Evolutionary conservation across 75 land plant species (phyloP).

Genomic region (Selaginella tamariscina): DNA sequence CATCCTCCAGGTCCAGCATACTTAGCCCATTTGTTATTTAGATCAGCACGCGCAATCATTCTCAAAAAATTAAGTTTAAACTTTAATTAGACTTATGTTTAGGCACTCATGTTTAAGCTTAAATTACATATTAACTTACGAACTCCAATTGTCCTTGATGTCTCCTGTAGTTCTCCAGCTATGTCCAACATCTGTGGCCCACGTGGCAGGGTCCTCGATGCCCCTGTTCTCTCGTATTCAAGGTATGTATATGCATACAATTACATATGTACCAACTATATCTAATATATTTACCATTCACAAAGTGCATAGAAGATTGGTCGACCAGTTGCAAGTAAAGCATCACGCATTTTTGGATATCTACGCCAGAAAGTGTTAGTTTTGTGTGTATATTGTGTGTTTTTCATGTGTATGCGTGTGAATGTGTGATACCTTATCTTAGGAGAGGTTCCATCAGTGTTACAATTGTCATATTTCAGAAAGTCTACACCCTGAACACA

Average conservation of each 20-base stretch:
- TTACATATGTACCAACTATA: no score
- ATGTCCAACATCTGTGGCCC: slow-evolving; percentile 74
- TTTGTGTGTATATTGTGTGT: neutral
- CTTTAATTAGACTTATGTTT: no score
- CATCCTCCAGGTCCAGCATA: neutral
- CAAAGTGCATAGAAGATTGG: slow-evolving; percentile 79
- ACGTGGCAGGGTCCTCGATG: slow-evolving; percentile 67
- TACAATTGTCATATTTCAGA: slow-evolving; percentile 94
- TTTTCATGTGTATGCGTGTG: neutral
- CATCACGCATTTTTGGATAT: slow-evolving; percentile 81
- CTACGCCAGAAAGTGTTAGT: slow-evolving; percentile 25
- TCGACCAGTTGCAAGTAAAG: slow-evolving; percentile 66
- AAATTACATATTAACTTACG: neutral
- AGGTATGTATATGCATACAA: neutral
- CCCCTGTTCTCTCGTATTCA: slow-evolving; percentile 40
- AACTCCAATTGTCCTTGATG: slow-evolving; percentile 63
- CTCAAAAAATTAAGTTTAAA: neutral
- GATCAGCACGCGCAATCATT: slow-evolving; percentile 3
- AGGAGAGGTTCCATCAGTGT: slow-evolving; percentile 65
- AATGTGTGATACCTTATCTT: slow-evolving; percentile 36
- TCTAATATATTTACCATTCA: slow-evolving; percentile 86
- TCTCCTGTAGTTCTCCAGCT: slow-evolving; percentile 98
- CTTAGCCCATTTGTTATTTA: slow-evolving; percentile 5
- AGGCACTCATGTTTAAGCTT: neutral
- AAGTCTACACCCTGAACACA: slow-evolving; percentile 72